Conservation (phyloP, 257 asterid species). For the Primulina huaijiensis region DNA sequence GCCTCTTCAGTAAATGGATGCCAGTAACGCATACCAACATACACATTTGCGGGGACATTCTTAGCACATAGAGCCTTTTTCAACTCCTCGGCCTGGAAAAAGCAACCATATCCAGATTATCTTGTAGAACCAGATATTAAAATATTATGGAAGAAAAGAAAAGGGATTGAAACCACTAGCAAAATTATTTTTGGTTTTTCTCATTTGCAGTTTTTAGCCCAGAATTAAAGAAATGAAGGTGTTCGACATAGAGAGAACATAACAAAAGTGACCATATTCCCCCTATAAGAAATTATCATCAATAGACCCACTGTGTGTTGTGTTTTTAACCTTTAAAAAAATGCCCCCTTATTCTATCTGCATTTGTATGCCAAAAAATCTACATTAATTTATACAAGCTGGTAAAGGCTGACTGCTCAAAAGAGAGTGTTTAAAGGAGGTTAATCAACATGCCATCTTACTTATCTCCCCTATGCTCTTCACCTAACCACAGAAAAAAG, state of each 20-base stretch:
- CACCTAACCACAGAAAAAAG: constrained; percentile 5
- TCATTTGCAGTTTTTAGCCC: neutral
- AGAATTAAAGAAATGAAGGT: constrained; percentile 10
- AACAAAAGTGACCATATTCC: neutral
- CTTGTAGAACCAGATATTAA: constrained; percentile 15
- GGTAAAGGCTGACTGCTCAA: constrained; percentile 12
- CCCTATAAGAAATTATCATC: too few species aligned
- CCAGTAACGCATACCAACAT: constrained; percentile 99
- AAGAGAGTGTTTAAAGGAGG: constrained; percentile 1
- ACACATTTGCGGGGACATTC: constrained; percentile 87
- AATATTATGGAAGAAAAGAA: constrained; percentile 3
- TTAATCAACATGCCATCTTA: constrained; percentile 10
- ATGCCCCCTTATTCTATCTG: neutral
- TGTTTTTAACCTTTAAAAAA: constrained; percentile 1
- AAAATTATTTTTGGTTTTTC: constrained; percentile 1
- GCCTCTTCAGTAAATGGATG: constrained; percentile 99
- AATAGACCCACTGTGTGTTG: too few species aligned
- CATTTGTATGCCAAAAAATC: constrained; percentile 16
- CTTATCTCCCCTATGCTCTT: constrained; percentile 2
- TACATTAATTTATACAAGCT: constrained; percentile 3
- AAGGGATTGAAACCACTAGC: neutral
- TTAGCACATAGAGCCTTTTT: constrained; percentile 68
- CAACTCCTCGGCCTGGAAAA: constrained; percentile 81
- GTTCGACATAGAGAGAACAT: constrained; percentile 8
- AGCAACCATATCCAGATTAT: constrained; percentile 28